phyloP scores from a whole-genome alignment of 2,329 filamentous ascomycete species.

The Diaporthe citriasiana region DNA sequence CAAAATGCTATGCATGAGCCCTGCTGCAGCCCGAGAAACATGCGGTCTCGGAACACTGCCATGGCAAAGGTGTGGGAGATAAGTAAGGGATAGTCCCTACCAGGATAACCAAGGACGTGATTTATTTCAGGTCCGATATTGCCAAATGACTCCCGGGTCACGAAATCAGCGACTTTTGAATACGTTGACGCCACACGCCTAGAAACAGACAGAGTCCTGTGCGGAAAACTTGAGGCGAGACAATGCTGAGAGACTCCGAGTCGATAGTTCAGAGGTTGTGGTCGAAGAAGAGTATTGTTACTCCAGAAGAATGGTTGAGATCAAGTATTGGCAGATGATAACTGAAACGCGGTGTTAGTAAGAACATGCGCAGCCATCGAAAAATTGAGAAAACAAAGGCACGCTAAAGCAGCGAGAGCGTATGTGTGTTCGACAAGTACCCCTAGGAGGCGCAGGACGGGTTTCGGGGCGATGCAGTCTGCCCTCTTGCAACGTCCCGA shows the following conservation, averaged over 20 bases:
- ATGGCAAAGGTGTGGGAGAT: background rate
- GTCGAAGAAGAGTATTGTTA: slow-evolving; percentile 17
- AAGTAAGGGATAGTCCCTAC: background rate
- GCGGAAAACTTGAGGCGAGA: slow-evolving; percentile 8
- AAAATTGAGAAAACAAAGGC: background rate
- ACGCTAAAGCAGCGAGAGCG: background rate
- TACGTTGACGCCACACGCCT: slow-evolving; percentile 38
- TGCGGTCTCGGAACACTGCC: background rate
- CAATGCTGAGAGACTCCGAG: slow-evolving; percentile 2
- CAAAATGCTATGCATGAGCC: too few species aligned
- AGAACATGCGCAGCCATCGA: background rate
- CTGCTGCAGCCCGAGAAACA: background rate
- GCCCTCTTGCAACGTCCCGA: background rate
- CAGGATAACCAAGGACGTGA: slow-evolving; percentile 15
- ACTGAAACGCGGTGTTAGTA: slow-evolving; percentile 7
- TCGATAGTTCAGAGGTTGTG: background rate
- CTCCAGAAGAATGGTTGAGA: slow-evolving; percentile 13
- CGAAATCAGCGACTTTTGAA: slow-evolving; percentile 35
- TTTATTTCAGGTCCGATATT: background rate
- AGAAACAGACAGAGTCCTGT: slow-evolving; percentile 25
- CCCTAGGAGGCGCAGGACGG: background rate
- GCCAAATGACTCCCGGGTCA: slow-evolving; percentile 20
- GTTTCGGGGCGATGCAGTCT: too few species aligned
- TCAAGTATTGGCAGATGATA: slow-evolving; percentile 1
- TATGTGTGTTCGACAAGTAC: background rate